Evolutionary conservation across 1,284 basidiomycete species (phyloP).

Genomic region (Lentinula novae-zelandiae): DNA sequence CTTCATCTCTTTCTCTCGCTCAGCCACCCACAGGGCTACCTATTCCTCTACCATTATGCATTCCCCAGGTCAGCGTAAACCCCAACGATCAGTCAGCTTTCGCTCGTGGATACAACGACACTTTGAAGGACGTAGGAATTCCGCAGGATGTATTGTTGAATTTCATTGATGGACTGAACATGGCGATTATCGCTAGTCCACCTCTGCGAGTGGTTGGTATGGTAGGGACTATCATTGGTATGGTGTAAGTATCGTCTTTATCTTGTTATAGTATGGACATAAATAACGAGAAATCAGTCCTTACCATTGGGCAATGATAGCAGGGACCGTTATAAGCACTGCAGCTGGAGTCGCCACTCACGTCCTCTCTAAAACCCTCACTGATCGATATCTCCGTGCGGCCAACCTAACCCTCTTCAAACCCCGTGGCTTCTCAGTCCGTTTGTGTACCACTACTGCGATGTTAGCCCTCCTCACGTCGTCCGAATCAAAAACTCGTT

Average conservation of each 20-base stretch:
- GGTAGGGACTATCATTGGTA: slow-evolving; percentile 18
- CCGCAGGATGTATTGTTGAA: slow-evolving; percentile 17
- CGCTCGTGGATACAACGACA: slow-evolving; percentile 16
- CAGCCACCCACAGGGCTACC: neutral
- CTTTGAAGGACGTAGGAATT: slow-evolving; percentile 15
- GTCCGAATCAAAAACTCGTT: neutral
- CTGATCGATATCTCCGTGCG: slow-evolving; percentile 25
- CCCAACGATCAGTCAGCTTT: slow-evolving; percentile 17
- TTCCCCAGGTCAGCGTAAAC: slow-evolving; percentile 14
- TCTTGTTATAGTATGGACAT: neutral
- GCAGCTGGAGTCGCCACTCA: slow-evolving; percentile 20
- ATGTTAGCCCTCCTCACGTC: slow-evolving; percentile 19
- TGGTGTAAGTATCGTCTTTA: slow-evolving; percentile 16
- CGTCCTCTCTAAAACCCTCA: slow-evolving; percentile 25
- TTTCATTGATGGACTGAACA: slow-evolving; percentile 23
- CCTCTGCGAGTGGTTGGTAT: slow-evolving; percentile 18
- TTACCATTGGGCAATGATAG: slow-evolving; percentile 23
- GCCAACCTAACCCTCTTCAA: slow-evolving; percentile 24
- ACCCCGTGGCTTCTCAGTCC: slow-evolving; percentile 23
- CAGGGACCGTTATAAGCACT: slow-evolving; percentile 19
- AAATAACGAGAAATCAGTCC: slow-evolving; percentile 10
- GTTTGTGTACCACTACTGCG: slow-evolving; percentile 24
- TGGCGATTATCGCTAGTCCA: slow-evolving; percentile 21
- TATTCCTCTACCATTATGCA: slow-evolving; percentile 17
- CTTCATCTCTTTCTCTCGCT: neutral